phyloP scores from a whole-genome alignment of 768 basidiomycete genomes.

The Lactifluus volemus region DNA sequence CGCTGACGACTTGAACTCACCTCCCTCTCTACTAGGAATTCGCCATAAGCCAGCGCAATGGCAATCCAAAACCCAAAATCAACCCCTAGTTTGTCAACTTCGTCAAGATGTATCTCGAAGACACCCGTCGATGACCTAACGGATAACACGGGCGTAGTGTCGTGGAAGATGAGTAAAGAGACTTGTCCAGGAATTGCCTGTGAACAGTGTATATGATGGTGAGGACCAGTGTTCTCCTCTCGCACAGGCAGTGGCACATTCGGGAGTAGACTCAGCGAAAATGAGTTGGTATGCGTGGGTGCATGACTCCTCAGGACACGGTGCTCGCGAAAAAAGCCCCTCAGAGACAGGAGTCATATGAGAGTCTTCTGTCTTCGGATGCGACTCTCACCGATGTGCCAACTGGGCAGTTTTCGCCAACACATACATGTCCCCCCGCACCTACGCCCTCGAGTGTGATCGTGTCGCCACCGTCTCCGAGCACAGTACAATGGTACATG shows the following conservation, averaged over 20 bases:
- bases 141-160: no score
- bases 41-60: constrained; percentile 63
- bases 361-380: constrained; percentile 23
- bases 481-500: no score
- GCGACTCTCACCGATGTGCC: background rate
- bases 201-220: background rate
- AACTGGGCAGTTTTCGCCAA: constrained; percentile 26
- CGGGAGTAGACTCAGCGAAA: constrained; percentile 16
- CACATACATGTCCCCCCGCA: no score
- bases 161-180: constrained; percentile 58
- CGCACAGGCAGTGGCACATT: background rate
- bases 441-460: no score
- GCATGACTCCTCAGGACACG: constrained; percentile 20
- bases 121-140: constrained; percentile 50
- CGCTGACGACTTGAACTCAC: constrained; percentile 36
- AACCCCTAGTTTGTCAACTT: constrained; percentile 56
- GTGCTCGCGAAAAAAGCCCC: constrained; percentile 24
- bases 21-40: constrained; percentile 71
- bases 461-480: no score
- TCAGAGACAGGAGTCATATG: constrained; percentile 14
- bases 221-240: background rate
- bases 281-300: constrained; percentile 16
- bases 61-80: constrained; percentile 75
- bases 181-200: constrained; percentile 25
- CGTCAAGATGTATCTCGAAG: constrained; percentile 51